A percentile compares a stretch with the other conserved stretches of the same genome.
These are phyloP conservation scores for Venturia asperata DNA, from an alignment of 2,329 filamentous ascomycete species.

Conservation along the genomic window DNA sequence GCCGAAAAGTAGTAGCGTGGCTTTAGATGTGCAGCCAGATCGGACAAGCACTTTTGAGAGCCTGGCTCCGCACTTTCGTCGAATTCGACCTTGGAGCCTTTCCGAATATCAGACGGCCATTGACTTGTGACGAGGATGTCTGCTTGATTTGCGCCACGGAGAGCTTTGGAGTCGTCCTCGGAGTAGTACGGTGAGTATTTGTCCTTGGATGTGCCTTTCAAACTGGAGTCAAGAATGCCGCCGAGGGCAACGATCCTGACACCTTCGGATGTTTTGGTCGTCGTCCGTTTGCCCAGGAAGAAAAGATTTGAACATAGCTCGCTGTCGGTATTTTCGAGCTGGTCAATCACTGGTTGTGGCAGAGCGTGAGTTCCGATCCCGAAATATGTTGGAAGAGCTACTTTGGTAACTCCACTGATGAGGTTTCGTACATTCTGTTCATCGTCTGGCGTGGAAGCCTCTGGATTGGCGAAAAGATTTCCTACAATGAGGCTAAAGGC, in stretches of 20 bases:
- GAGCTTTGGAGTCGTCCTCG: constrained; percentile 64
- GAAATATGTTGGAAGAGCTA: constrained; percentile 87
- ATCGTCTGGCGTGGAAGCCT: constrained; percentile 43
- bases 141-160: constrained; percentile 68
- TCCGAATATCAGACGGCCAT: constrained; percentile 72
- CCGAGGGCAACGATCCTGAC: constrained; percentile 82
- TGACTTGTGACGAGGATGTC: constrained; percentile 82
- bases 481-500: constrained; percentile 77
- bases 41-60: constrained; percentile 59
- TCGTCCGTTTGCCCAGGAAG: constrained; percentile 79
- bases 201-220: constrained; percentile 53
- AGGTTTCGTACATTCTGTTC: constrained; percentile 56
- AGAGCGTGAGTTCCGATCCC: constrained; percentile 68
- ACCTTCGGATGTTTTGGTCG: constrained; percentile 83
- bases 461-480: constrained; percentile 63
- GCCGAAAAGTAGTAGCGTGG: constrained; percentile 87
- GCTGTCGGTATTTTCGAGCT: constrained; percentile 60
- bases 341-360: constrained; percentile 62
- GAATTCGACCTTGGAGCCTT: constrained; percentile 58
- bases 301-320: constrained; percentile 85
- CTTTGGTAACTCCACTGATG: constrained; percentile 60
- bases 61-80: constrained; percentile 43
- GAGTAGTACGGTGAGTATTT: constrained; percentile 73
- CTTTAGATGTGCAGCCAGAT: constrained; percentile 70
- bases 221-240: constrained; percentile 58